Evolutionary conservation across 768 basidiomycete genomes (phyloP), one percentile per base, ranked within the genome.

Genomic region (Pleurotus djamor): DNA sequence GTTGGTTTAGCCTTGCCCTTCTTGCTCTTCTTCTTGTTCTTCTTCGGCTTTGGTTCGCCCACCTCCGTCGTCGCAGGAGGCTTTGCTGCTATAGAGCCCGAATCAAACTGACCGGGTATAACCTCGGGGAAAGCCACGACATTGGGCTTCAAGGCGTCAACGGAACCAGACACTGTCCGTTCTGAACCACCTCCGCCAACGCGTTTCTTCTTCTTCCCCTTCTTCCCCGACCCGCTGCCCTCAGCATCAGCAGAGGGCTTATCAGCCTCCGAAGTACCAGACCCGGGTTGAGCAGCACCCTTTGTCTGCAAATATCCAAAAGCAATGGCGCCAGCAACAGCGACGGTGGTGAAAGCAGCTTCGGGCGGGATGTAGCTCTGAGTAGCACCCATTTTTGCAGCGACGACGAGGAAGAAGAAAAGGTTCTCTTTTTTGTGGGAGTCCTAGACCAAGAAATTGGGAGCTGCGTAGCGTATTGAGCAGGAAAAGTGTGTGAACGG

Each of bases 81-180:
- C 60, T 57, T 62, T 32, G 38, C 51, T 35, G 41, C 21, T n/a
- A 12, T 16, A 14, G 21, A 28, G 21, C 54, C 41, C 4, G 64
- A 49, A 49, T 79, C 77, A 65, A 84, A 80, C 44, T 71, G 72
- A 4, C 83, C 83, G 4, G 83, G 82, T 17, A 84, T 69, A 52
- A 72, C 72, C 4, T 71, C 60, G 12, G 79, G 72, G 62, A 74
- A 74, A 14, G 74, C 56, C 16, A 73, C 73, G 28, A 68, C 69
- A 58, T 47, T 38, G 37, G 54, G 52, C 45, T 52, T 14, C 17
- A 44, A 41, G 28, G 48, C 9, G 6, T 62, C 10, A 13, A 36
- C 9, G 1, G 58, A 5, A 10, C 52, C 50, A 28, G 59, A n/a
- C 52, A 48, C 55, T 58, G 60, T 49, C 60, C 59, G 38, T 41